phyloP scores from a whole-genome alignment of 768 basidiomycete genomes.

The Steccherinum ochraceum region DNA sequence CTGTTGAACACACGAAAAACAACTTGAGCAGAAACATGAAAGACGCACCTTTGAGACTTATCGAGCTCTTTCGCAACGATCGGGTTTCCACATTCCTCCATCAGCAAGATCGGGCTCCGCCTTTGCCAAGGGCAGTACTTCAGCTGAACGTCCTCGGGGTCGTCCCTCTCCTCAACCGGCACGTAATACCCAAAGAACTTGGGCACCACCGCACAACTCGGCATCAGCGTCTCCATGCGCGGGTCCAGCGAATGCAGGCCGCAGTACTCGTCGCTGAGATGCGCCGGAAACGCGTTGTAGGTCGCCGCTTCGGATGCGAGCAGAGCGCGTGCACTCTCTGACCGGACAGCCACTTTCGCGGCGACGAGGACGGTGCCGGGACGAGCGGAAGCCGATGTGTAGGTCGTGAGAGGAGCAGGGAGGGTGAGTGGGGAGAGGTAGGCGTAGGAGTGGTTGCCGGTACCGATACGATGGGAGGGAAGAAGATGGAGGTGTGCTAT shows the following conservation, averaged over 20 bases:
- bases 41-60: slow-evolving; percentile 13
- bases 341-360: slow-evolving; percentile 18
- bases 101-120: slow-evolving; percentile 33
- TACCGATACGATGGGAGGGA: slow-evolving; percentile 28
- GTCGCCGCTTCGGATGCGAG: slow-evolving; percentile 33
- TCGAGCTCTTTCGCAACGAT: slow-evolving; percentile 17
- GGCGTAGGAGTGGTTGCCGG: slow-evolving; percentile 48
- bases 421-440: slow-evolving; percentile 47
- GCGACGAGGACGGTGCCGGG: slow-evolving; percentile 21
- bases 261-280: slow-evolving; percentile 44
- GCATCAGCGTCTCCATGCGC: slow-evolving; percentile 34
- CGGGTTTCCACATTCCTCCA: slow-evolving; percentile 39
- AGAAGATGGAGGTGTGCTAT: slow-evolving; percentile 49
- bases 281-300: slow-evolving; percentile 38
- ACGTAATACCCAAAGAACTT: slow-evolving; percentile 62
- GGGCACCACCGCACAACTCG: slow-evolving; percentile 46
- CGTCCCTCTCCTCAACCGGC: slow-evolving; percentile 19
- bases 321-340: slow-evolving; percentile 9
- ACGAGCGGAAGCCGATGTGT: slow-evolving; percentile 15
- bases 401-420: slow-evolving; percentile 24
- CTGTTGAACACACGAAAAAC: neutral
- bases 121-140: slow-evolving; percentile 7
- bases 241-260: slow-evolving; percentile 41
- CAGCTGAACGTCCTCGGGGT: slow-evolving; percentile 5
- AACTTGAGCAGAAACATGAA: neutral